Conservation (phyloP, 495 filamentous ascomycete genomes). For the Tuber calosporum region DNA sequence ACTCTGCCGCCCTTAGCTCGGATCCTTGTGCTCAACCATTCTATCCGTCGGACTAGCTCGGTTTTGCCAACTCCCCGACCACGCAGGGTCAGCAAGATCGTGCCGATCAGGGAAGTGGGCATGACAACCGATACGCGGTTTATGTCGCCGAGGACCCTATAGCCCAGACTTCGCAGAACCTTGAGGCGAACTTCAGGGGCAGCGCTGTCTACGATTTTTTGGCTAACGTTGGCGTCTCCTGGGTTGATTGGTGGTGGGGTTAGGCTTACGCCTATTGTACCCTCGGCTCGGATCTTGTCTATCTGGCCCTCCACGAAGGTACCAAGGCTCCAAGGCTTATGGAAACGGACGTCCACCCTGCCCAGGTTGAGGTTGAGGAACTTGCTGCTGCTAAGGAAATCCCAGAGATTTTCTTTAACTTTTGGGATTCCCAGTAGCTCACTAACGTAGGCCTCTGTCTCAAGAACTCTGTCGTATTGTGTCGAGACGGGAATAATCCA, state of each 20-base stretch:
- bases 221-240: constrained; percentile 13
- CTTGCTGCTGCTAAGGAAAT: constrained; percentile 81
- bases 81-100: constrained; percentile 81
- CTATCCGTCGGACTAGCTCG: constrained; percentile 76
- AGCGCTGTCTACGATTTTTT: constrained; percentile 42
- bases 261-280: constrained; percentile 6
- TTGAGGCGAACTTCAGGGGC: constrained; percentile 47
- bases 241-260: constrained; percentile 13
- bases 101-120: constrained; percentile 92
- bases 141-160: constrained; percentile 85
- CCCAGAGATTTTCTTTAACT: constrained; percentile 81
- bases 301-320: constrained; percentile 72
- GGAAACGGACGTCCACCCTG: constrained; percentile 89
- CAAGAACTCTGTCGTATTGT: constrained; percentile 97
- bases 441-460: constrained; percentile 91
- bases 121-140: constrained; percentile 95
- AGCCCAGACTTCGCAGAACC: constrained; percentile 76
- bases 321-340: constrained; percentile 84
- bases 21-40: constrained; percentile 84
- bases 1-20: constrained; percentile 77
- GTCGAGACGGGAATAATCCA: constrained; percentile 91
- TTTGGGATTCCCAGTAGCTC: constrained; percentile 92
- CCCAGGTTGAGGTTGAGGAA: constrained; percentile 82
- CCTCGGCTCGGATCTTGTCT: constrained; percentile 43
- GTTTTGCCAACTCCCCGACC: constrained; percentile 83